Evolutionary conservation across 495 filamentous ascomycete species (phyloP).

Genomic region (Trichocladium uniseriatum): DNA sequence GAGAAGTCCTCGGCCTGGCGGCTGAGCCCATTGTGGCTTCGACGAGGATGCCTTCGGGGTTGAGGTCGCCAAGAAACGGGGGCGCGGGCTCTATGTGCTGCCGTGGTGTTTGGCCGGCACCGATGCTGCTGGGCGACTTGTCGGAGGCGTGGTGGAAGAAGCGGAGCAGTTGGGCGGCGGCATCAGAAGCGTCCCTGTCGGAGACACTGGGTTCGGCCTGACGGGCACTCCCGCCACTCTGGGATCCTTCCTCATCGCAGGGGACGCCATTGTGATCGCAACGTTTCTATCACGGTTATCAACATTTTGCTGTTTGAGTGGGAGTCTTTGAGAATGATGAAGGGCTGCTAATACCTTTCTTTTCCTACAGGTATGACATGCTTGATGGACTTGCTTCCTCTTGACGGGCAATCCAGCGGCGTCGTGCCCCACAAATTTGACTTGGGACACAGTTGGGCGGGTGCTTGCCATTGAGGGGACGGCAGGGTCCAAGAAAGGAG

Average conservation of each 20-base stretch:
- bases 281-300: constrained; percentile 11
- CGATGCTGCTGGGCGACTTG: neutral
- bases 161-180: constrained; percentile 18
- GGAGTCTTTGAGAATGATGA: neutral
- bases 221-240: neutral
- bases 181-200: constrained; percentile 18
- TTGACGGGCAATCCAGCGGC: constrained; percentile 36
- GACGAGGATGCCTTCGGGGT: constrained; percentile 45
- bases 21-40: constrained; percentile 31
- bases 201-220: neutral
- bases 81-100: constrained; percentile 17
- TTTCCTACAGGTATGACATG: constrained; percentile 38
- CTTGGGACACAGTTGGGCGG: constrained; percentile 2
- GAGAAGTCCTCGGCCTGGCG: neutral
- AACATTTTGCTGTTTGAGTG: neutral
- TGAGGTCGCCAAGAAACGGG: constrained; percentile 44
- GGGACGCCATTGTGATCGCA: constrained; percentile 6
- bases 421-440: constrained; percentile 40
- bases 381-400: constrained; percentile 39
- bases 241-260: neutral
- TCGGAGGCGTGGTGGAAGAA: constrained; percentile 18
- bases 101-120: neutral
- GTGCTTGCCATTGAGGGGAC: neutral
- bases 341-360: constrained; percentile 27
- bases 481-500: too few relatives aligned